Percentiles rank a stretch among this genome's conserved stretches.
Evolutionary conservation across 2,329 filamentous ascomycete species (phyloP).

Genomic region (Fusarium keratoplasticum): DNA sequence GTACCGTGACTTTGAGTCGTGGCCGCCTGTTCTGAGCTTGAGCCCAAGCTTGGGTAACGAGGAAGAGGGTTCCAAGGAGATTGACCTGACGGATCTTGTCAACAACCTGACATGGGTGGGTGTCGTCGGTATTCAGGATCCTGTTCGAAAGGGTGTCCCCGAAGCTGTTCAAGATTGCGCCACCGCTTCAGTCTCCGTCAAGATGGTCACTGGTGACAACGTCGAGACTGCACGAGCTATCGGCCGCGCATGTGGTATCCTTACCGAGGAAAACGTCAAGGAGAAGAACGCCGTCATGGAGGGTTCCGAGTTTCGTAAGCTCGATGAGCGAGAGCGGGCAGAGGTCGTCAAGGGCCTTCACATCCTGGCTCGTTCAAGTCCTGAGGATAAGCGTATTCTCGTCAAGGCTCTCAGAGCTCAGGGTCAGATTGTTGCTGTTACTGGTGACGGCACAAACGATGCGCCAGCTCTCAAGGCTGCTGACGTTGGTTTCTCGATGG

Average conservation of each 20-base stretch:
- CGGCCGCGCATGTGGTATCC: conserved; percentile 56
- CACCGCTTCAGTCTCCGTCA: conserved; percentile 73
- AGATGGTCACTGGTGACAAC: conserved; percentile 69
- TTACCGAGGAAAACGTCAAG: conserved; percentile 70
- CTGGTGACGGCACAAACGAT: conserved; percentile 75
- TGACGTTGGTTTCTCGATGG: conserved; percentile 77
- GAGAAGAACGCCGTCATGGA: conserved; percentile 59
- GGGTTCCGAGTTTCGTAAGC: conserved; percentile 66
- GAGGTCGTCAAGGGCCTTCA: conserved; percentile 71
- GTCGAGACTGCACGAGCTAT: conserved; percentile 59
- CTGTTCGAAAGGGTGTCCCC: conserved; percentile 71
- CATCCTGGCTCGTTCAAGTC: conserved; percentile 75
- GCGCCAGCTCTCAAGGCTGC: conserved; percentile 74
- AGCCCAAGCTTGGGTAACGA: conserved; percentile 71
- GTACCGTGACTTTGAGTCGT: conserved; percentile 76
- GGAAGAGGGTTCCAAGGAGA: conserved; percentile 59
- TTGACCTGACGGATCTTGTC: conserved; percentile 65
- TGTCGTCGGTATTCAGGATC: conserved; percentile 74
- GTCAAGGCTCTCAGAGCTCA: conserved; percentile 73
- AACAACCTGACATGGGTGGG: conserved; percentile 54
- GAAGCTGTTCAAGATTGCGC: conserved; percentile 72
- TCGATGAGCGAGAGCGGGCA: conserved; percentile 60
- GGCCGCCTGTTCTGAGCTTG: conserved; percentile 73
- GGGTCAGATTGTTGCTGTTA: conserved; percentile 75
- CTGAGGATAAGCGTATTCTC: conserved; percentile 75